Evolutionary conservation across 106 monocot genomes (phyloP).

Genomic region (Platanthera zijinensis): DNA sequence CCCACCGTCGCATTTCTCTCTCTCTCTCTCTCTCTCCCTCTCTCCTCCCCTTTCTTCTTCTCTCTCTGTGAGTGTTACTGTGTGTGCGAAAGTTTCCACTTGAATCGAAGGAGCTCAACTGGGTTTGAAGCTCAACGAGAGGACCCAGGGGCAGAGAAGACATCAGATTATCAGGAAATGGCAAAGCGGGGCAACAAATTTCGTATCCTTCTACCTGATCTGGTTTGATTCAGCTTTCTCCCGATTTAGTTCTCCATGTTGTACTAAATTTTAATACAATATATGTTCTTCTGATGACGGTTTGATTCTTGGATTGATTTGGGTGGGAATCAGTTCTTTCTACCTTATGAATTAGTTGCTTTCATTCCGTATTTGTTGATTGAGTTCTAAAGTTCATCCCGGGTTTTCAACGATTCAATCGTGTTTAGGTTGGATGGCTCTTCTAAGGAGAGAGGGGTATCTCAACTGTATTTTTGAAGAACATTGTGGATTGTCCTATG

Average conservation of each 20-base stretch:
- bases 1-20: not conserved
- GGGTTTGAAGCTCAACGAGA: not conserved
- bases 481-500: too few relatives aligned
- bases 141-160: not conserved
- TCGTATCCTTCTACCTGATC: slow-evolving; percentile 50
- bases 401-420: not conserved
- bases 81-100: not conserved
- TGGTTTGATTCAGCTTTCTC: not conserved
- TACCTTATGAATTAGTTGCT: not conserved
- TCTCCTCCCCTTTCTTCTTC: not conserved
- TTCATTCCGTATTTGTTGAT: not conserved
- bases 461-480: too few relatives aligned
- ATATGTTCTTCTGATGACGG: not conserved
- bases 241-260: not conserved
- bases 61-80: not conserved
- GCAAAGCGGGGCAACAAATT: slow-evolving; percentile 61
- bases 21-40: too few relatives aligned
- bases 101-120: not conserved
- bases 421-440: not conserved
- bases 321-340: not conserved
- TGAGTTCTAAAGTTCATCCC: not conserved
- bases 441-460: too few relatives aligned
- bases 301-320: not conserved
- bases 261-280: not conserved
- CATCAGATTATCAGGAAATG: slow-evolving; percentile 14